Evolutionary conservation across 2,329 filamentous ascomycete genomes (phyloP), one percentile per base, ranked within the genome.

Genomic region (Didymella pomorum): DNA sequence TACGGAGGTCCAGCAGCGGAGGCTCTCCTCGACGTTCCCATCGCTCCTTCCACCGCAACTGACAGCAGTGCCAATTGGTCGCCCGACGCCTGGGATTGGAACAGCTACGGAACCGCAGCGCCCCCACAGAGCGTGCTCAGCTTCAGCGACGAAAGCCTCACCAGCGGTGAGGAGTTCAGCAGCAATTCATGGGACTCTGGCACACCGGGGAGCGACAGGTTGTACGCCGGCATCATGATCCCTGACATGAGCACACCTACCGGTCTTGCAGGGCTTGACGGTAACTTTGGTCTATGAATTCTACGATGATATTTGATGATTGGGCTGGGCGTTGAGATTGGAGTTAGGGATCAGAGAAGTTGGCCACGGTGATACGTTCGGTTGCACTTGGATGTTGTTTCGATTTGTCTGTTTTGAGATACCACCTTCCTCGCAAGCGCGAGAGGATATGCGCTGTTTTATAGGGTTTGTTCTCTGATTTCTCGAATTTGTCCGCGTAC

Each of bases 1-100:
- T 93, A 93, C 66, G 90, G 90, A 35, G 89, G 89, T 0, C 83
- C 84, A 10, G 82, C 81, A 8, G 76, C 74, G 0, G 76, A 78
- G 39, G 74, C 74, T 5, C 72, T 78, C 11, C 60, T 76, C 29
- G 75, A 76, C 42, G 69, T 71, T 7, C 71, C 71, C 1, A 57
- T 72, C 3, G 69, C 74, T 8, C 68, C 72, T 4, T 70, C 72
- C 8, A 70, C 72, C 8, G 65, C 63, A 5, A 64, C 70, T 1
- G 74, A 77, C 8, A 63, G 67, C 7, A 68, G 70, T 16, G 68
- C 70, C 37, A 52, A 42, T 25, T 79, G 76, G 76, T 73, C 73
- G 16, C 74, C 76, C 1, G 70, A 69, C 21, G 63, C 73, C 23
- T 79, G 76, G 75, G 73, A 71, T 39, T 72, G 72, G 70, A 58